Conservation (phyloP, 129 eudicot genomes). For the Silybum marianum region DNA sequence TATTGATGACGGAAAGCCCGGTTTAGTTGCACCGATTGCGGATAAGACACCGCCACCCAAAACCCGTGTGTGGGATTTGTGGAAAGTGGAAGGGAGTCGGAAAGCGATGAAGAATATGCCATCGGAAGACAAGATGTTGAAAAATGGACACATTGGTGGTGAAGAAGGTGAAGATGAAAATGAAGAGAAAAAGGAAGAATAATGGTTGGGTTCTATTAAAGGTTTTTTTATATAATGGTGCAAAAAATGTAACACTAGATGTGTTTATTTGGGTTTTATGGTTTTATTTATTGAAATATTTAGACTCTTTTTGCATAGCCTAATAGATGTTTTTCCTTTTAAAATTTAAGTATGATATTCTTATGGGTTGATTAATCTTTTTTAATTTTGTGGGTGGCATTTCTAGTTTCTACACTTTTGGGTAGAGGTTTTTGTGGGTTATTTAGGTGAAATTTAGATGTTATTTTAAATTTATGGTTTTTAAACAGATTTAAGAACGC, state of each 20-base stretch:
- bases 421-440: too few species aligned
- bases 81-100: constrained; percentile 62
- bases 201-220: not conserved
- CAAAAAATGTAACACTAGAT: constrained; percentile 31
- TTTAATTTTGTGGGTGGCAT: too few species aligned
- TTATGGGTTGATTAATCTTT: not conserved
- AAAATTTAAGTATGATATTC: not conserved
- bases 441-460: too few species aligned
- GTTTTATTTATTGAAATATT: constrained; percentile 8
- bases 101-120: constrained; percentile 59
- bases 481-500: too few species aligned
- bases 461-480: too few species aligned
- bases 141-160: constrained; percentile 42
- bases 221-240: constrained; percentile 8
- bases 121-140: constrained; percentile 69
- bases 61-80: constrained; percentile 57
- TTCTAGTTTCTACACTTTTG: too few species aligned
- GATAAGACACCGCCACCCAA: constrained; percentile 73
- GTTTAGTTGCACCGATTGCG: constrained; percentile 85
- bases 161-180: constrained; percentile 41
- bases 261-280: constrained; percentile 20
- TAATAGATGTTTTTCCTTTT: not conserved
- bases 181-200: constrained; percentile 41
- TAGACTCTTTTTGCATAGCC: not conserved
- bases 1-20: constrained; percentile 94